Base-by-base conservation (phyloP, 176 grass and related monocot genomes). In the Zoysia pacifica region DNA sequence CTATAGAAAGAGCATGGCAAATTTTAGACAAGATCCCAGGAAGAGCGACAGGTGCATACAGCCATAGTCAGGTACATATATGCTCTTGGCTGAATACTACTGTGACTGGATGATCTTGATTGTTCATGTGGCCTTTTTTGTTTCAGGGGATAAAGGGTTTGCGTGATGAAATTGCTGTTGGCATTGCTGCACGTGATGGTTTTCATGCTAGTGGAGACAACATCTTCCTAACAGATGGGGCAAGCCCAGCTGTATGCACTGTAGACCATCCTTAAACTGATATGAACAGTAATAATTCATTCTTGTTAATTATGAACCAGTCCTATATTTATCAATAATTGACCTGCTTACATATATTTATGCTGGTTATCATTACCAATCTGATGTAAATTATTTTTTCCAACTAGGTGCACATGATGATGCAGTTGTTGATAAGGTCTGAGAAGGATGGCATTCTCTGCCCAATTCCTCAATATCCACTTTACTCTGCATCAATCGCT, bases 361-460 rank as follows among this genome's bases (percentile, higher is more conserved):
- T 55, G 48, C 18, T 67, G 4, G 5, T 41, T 65, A 9, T 58
- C 60, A 62, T 74, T 56, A 72, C 79, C 85, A 50, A 79, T 74
- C 52, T 47, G 42, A 62, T 88, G 4, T 44, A 47, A 54, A 40
- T 79, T 83, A 19, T 5, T 82, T 63, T 79, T 67, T 65, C 74
- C 74, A 70, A 85, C 11, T 83, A 99, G 96, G 96, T 99, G 68
- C 96, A 93, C 73, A 95, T 95, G 90, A 99, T 99, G 96, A 93
- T 95, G 93, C 96, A 99, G 66, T 81, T 99, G 71, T 69, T 99
- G 84, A 85, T 99, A 78, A 89, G 92, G 5, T 93, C 90, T 62
- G 90, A 99, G 93, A 95, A 93, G 70, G 96, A 99, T 72, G 96
- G 96, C 75, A 95, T 99, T 89, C 84, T 99, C 63, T 93, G 90